Base-by-base conservation (phyloP, 2,329 filamentous ascomycete species). In the Mariannaea elegans region DNA sequence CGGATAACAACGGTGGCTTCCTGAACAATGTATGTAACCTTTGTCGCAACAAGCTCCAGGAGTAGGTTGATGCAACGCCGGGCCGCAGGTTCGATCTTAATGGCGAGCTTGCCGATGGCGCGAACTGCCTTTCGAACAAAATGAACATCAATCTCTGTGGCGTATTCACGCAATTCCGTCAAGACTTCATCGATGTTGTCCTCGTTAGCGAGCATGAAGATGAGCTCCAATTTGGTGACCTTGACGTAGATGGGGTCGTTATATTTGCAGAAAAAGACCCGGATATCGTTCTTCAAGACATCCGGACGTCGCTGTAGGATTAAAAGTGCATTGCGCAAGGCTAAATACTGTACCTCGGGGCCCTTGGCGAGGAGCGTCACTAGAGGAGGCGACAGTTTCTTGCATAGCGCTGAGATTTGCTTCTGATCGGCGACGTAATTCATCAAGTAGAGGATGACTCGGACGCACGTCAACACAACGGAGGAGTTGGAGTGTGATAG, bases 241-340 rank as follows among this genome's bases (percentile, higher is more conserved):
- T 99, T 99, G 79, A 99, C 95, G 75, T 98, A 99, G 65, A 99
- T 99, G 0, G 95, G 95, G 73, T 99, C 95, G 76, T 99, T 99
- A 79, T 99, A 99, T 83, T 99, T 99, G 87, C 95, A 99, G 79
- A 99, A 99, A 80, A 99, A 99, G 29, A 99, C 95, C 45, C 95
- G 88, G 63, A 99, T 98, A 76, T 99, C 95, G 77, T 97, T 98
- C 64, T 93, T 88, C 53, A 99, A 79, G 8, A 99, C 94, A 72
- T 98, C 95, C 0, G 95, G 95, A 56, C 94, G 86, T 69, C 94
- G 86, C 76, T 99, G 95, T 51, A 99, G 81, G 67, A 99, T 99
- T 13, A 99, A 83, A 2, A 99, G 84, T 0, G 95, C 95, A 73
- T 99, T 99, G 64, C 95, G 86, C 16, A 99, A 84, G 0, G 95